phyloP scores from a whole-genome alignment of 805 yeast species.

The Tetrapisispora nanseiensis region DNA sequence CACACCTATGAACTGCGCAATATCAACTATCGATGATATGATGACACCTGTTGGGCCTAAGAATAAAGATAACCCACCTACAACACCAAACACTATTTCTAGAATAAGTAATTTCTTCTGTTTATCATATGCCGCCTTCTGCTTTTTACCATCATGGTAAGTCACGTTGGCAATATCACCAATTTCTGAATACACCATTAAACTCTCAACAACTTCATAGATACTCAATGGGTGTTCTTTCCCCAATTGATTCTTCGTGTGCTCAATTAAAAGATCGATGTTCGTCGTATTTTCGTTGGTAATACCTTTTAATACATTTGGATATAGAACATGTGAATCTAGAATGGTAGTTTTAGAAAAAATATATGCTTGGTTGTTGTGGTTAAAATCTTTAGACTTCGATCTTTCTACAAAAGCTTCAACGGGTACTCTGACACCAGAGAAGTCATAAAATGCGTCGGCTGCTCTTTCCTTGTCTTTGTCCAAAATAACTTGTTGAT shows the following conservation, averaged over 20 bases:
- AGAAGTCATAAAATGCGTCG: not conserved
- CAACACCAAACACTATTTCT: not conserved
- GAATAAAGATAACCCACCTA: no score
- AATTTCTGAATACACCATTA: not conserved
- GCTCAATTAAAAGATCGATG: not conserved
- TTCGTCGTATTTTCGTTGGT: not conserved
- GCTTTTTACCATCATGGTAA: not conserved
- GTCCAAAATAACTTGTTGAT: not conserved
- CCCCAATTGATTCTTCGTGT: not conserved
- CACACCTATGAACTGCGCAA: no score
- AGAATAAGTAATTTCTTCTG: not conserved
- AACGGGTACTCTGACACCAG: not conserved
- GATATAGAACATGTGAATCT: not conserved
- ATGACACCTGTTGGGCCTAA: no score
- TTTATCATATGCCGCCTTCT: not conserved
- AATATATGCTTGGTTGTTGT: not conserved
- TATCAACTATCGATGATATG: no score
- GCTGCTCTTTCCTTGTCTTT: not conserved
- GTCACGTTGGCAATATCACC: not conserved
- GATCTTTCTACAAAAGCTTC: not conserved
- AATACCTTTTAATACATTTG: not conserved
- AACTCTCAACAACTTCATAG: not conserved
- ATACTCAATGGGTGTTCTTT: not conserved
- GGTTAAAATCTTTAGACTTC: not conserved
- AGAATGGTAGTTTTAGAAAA: not conserved